Percentiles rank a stretch among this genome's conserved stretches.
These are phyloP conservation scores for Senecio squalidus DNA, from an alignment of 140 eudicot species.

Conservation along the genomic window DNA sequence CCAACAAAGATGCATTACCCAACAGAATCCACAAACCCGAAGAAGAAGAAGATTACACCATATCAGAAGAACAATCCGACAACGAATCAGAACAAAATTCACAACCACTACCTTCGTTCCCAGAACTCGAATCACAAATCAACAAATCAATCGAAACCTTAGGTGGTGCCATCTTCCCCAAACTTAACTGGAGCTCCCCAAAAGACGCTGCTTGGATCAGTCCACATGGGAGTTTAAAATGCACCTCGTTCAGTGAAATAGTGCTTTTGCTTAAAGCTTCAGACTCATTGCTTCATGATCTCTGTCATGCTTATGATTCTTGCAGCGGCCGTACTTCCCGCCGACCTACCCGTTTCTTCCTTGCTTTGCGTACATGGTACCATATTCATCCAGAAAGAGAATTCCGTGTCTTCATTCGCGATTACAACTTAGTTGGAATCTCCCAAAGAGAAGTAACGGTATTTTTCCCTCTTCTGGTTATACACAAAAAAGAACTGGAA, in stretches of 20 bases:
- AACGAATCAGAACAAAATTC: conserved; percentile 65
- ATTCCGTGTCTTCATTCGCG: conserved; percentile 72
- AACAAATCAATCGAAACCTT: conserved; percentile 65
- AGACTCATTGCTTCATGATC: conserved; percentile 77
- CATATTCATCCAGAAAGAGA: conserved; percentile 87
- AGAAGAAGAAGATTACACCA: conserved; percentile 67
- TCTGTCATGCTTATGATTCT: conserved; percentile 77
- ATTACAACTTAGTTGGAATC: conserved; percentile 46
- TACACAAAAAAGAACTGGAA: conserved; percentile 36
- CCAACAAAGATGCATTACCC: conserved; percentile 71
- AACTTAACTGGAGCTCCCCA: conserved; percentile 97
- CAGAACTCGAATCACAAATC: conserved; percentile 66
- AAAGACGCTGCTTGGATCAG: conserved; percentile 94
- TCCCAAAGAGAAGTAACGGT: conserved; percentile 94
- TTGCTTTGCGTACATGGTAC: conserved; percentile 87
- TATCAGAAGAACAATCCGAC: conserved; percentile 55
- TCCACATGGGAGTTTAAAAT: conserved; percentile 63
- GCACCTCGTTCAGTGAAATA: conserved; percentile 78
- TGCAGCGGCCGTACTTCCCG: conserved; percentile 43
- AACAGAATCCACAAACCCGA: conserved; percentile 77
- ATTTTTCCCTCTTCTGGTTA: conserved; percentile 55
- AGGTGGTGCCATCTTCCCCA: conserved; percentile 83
- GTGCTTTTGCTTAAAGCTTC: conserved; percentile 69
- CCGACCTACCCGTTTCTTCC: conserved; percentile 50
- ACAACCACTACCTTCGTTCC: conserved; percentile 75